These are phyloP conservation scores for Escallonia herrerae DNA, from an alignment of 129 eudicot genomes.

Conservation along the genomic window DNA sequence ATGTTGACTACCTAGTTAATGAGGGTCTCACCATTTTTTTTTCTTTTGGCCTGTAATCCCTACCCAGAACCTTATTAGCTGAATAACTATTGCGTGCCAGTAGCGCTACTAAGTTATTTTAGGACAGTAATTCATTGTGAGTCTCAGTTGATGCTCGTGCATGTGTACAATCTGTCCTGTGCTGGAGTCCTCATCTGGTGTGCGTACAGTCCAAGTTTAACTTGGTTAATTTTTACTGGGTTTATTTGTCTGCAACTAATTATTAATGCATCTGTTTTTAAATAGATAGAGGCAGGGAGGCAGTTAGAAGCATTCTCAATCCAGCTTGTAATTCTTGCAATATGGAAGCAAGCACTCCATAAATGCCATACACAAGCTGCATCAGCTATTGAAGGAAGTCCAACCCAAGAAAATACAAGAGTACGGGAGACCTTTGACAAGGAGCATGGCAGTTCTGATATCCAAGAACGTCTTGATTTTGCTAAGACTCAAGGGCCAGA, in stretches of 20 bases:
- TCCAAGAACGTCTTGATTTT: slow-evolving; percentile 33
- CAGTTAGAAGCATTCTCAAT: slow-evolving; percentile 78
- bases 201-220: too few species aligned
- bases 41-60: too few species aligned
- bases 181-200: too few species aligned
- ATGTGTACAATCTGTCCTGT: too few species aligned
- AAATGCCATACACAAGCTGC: slow-evolving; percentile 88
- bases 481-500: slow-evolving; percentile 31
- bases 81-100: too few species aligned
- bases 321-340: slow-evolving; percentile 91
- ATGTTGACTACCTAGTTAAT: too few species aligned
- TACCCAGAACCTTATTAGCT: too few species aligned
- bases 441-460: slow-evolving; percentile 32
- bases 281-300: slow-evolving; percentile 53
- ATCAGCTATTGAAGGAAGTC: slow-evolving; percentile 72
- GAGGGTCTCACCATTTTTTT: too few species aligned
- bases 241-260: background rate
- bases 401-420: slow-evolving; percentile 38
- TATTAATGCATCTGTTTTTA: slow-evolving; percentile 10
- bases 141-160: too few species aligned
- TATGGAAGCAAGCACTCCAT: slow-evolving; percentile 95
- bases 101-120: too few species aligned
- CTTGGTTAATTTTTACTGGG: background rate
- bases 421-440: slow-evolving; percentile 19
- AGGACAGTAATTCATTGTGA: too few species aligned